These are phyloP conservation scores for Trichophaea hybrida DNA, from an alignment of 2,329 filamentous ascomycete genomes.

Conservation along the genomic window DNA sequence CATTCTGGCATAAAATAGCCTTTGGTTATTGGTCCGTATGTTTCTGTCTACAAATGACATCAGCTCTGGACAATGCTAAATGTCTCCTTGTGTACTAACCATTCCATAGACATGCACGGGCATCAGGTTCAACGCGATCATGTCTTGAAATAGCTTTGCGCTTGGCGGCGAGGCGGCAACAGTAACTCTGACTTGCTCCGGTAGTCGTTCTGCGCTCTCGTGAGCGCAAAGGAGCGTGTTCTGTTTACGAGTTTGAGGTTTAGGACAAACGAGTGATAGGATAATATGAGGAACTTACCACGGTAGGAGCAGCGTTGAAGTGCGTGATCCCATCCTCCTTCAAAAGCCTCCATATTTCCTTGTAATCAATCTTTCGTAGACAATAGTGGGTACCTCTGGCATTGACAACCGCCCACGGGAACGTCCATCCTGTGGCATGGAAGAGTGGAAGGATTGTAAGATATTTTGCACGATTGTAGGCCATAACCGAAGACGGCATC, in stretches of 20 bases:
- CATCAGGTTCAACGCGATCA: conserved; percentile 71
- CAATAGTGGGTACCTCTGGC: conserved; percentile 92
- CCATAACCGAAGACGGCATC: conserved; percentile 35
- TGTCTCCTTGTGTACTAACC: conserved; percentile 16
- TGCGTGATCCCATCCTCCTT: conserved; percentile 82
- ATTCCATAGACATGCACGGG: conserved; percentile 89
- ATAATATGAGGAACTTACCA: conserved; percentile 31
- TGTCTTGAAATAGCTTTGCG: conserved; percentile 80
- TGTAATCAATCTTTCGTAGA: conserved; percentile 86
- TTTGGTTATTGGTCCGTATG: conserved; percentile 90
- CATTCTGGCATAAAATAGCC: conserved; percentile 77
- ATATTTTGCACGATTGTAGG: conserved; percentile 13
- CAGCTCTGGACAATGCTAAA: not conserved
- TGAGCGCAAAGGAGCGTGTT: conserved; percentile 82
- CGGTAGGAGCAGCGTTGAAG: conserved; percentile 89
- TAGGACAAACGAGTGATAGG: too few relatives aligned
- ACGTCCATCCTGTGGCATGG: conserved; percentile 42
- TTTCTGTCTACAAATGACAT: conserved; percentile 46
- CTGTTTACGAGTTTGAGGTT: too few relatives aligned
- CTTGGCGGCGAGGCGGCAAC: conserved; percentile 87
- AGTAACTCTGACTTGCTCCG: conserved; percentile 63
- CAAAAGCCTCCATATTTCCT: conserved; percentile 76
- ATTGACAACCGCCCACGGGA: conserved; percentile 78
- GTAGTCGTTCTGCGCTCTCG: conserved; percentile 55
- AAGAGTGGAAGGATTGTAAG: conserved; percentile 35